Conservation (phyloP, 768 basidiomycete species). For the Suillus lakei region DNA sequence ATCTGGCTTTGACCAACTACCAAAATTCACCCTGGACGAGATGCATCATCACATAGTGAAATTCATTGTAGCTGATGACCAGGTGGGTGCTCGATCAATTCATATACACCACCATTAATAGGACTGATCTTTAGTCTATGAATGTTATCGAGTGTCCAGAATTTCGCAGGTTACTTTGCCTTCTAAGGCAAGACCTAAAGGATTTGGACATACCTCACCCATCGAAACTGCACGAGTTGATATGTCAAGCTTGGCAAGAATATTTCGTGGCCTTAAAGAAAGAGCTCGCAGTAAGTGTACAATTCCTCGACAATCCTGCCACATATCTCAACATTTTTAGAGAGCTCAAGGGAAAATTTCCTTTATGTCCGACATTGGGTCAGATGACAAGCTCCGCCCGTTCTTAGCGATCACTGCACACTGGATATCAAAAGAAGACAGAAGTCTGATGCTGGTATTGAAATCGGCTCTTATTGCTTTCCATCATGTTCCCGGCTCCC, state of each 20-base stretch:
- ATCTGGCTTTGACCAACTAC: background rate
- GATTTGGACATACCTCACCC: slow-evolving; percentile 17
- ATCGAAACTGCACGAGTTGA: slow-evolving; percentile 7
- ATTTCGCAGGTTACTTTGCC: background rate
- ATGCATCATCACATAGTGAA: background rate
- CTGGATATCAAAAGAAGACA: too few species aligned
- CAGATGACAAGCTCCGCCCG: too few species aligned
- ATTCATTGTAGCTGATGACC: background rate
- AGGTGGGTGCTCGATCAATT: background rate
- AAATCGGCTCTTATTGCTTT: slow-evolving; percentile 19
- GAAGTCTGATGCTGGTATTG: too few species aligned
- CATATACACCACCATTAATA: background rate
- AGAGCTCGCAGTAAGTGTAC: slow-evolving; percentile 1
- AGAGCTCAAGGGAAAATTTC: slow-evolving; percentile 12
- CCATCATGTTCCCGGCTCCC: slow-evolving; percentile 13
- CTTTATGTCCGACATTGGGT: too few species aligned
- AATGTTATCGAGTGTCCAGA: slow-evolving; percentile 6
- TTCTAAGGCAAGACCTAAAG: background rate
- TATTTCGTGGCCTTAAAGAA: slow-evolving; percentile 7
- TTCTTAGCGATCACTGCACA: too few species aligned
- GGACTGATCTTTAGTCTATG: slow-evolving; percentile 8
- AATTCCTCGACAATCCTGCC: background rate
- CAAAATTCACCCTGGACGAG: background rate
- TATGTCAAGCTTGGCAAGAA: background rate
- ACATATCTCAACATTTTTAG: background rate